These are phyloP conservation scores for Microthyrium microscopicum DNA, from an alignment of 2,329 filamentous ascomycete genomes.

Conservation along the genomic window DNA sequence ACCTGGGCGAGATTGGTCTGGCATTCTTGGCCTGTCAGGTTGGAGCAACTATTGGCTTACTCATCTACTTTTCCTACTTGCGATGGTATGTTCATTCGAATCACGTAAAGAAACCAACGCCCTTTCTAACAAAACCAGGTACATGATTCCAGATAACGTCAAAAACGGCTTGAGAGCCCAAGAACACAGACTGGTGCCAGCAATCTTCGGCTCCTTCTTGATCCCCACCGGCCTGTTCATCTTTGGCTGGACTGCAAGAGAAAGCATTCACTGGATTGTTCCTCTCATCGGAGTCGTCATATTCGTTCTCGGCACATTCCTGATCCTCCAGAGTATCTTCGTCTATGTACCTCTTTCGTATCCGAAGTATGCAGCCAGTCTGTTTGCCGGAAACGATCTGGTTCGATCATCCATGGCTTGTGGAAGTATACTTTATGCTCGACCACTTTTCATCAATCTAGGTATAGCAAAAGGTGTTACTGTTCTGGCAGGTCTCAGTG, in stretches of 20 bases:
- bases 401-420: conserved; percentile 2
- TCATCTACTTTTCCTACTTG: conserved; percentile 12
- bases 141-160: conserved; percentile 12
- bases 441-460: conserved; percentile 5
- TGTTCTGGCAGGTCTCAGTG: conserved; percentile 1
- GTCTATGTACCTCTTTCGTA: conserved; percentile 6
- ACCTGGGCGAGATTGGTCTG: conserved; percentile 18
- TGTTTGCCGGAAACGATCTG: conserved; percentile 8
- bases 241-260: conserved; percentile 35
- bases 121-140: too few relatives aligned
- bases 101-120: conserved; percentile 12
- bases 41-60: conserved; percentile 13
- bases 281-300: conserved; percentile 40
- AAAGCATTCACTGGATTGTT: conserved; percentile 36
- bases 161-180: conserved; percentile 13
- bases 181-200: conserved; percentile 18
- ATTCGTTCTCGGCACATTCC: conserved; percentile 25
- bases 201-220: conserved; percentile 15
- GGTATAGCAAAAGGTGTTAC: conserved; percentile 5
- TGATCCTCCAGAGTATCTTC: conserved; percentile 8
- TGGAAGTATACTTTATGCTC: conserved; percentile 4
- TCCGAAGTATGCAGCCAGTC: conserved; percentile 5
- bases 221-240: conserved; percentile 18
- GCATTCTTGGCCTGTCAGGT: conserved; percentile 17
- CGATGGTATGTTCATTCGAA: conserved; percentile 13